Percentiles rank a stretch among this genome's conserved stretches.
phyloP scores from a whole-genome alignment of 441 rosid genomes.

The Brassica hybrid region DNA sequence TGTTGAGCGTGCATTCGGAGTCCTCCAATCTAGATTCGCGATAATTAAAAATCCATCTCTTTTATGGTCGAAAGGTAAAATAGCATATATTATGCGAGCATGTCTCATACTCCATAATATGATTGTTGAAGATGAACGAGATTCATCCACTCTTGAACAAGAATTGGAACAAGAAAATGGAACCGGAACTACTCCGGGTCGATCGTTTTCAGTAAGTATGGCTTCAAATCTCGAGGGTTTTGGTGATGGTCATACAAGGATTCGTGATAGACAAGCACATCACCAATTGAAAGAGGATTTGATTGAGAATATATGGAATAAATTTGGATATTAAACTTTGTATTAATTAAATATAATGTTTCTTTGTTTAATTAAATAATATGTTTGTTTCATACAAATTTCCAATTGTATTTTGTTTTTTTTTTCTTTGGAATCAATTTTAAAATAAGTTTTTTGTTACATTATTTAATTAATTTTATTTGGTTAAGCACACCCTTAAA shows the following conservation, averaged over 20 bases:
- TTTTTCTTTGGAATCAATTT: not conserved
- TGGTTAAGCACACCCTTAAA: not conserved
- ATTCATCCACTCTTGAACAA: not conserved
- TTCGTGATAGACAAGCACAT: not conserved
- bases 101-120: too few species aligned
- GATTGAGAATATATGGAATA: too few species aligned
- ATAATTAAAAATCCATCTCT: too few species aligned
- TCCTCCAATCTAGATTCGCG: too few species aligned
- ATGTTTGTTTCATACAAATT: not conserved
- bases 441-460: too few species aligned
- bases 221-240: not conserved
- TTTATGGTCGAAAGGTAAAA: too few species aligned
- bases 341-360: not conserved
- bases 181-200: not conserved
- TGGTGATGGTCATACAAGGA: not conserved
- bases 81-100: too few species aligned
- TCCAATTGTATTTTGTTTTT: not conserved
- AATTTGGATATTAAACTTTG: not conserved
- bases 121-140: too few species aligned
- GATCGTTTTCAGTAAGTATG: not conserved
- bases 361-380: not conserved
- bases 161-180: not conserved
- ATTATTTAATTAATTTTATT: too few species aligned
- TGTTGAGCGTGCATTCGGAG: too few species aligned
- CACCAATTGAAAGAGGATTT: too few species aligned